Percentiles rank a stretch among this genome's conserved stretches.
Evolutionary conservation across 2,329 filamentous ascomycete genomes (phyloP).

Genomic region (Diaporthe amygdali): DNA sequence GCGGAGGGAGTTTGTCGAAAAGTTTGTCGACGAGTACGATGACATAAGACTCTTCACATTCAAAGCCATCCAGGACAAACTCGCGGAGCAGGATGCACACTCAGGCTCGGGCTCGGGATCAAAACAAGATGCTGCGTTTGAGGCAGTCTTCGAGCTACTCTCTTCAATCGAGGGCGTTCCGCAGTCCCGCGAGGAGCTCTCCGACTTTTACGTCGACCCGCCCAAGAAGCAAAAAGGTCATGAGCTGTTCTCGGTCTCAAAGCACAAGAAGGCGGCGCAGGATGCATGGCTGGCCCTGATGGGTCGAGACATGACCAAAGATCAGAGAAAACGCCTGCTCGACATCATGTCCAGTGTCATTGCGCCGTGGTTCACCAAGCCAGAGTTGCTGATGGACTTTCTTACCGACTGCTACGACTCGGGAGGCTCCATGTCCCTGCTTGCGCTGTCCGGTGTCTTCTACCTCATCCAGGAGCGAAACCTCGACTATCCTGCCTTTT

Average conservation of each 20-base stretch:
- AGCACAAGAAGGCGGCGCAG: slow-evolving; percentile 82
- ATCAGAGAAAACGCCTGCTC: slow-evolving; percentile 81
- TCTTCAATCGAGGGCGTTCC: slow-evolving; percentile 74
- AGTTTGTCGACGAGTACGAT: slow-evolving; percentile 79
- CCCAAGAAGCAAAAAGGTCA: slow-evolving; percentile 72
- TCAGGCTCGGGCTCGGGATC: slow-evolving; percentile 18
- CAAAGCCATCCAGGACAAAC: slow-evolving; percentile 57
- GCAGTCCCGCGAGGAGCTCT: slow-evolving; percentile 67
- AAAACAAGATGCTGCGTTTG: slow-evolving; percentile 40
- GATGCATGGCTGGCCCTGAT: slow-evolving; percentile 86
- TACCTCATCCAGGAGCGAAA: slow-evolving; percentile 94
- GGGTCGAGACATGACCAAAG: slow-evolving; percentile 66
- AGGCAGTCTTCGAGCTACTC: slow-evolving; percentile 66
- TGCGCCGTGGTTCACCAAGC: slow-evolving; percentile 86
- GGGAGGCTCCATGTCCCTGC: slow-evolving; percentile 83
- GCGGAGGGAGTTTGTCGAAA: slow-evolving; percentile 76
- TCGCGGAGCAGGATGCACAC: slow-evolving; percentile 32
- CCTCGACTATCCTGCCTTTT: slow-evolving; percentile 94
- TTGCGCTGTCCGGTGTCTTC: slow-evolving; percentile 91
- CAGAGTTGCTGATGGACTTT: slow-evolving; percentile 94
- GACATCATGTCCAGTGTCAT: slow-evolving; percentile 77
- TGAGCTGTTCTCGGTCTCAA: slow-evolving; percentile 65
- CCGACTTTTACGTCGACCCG: slow-evolving; percentile 68
- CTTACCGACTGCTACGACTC: slow-evolving; percentile 91
- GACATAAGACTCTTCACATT: slow-evolving; percentile 88